These are phyloP conservation scores for Alopecurus myosuroides DNA, from an alignment of 176 grass and related monocot genomes.

Conservation along the genomic window DNA sequence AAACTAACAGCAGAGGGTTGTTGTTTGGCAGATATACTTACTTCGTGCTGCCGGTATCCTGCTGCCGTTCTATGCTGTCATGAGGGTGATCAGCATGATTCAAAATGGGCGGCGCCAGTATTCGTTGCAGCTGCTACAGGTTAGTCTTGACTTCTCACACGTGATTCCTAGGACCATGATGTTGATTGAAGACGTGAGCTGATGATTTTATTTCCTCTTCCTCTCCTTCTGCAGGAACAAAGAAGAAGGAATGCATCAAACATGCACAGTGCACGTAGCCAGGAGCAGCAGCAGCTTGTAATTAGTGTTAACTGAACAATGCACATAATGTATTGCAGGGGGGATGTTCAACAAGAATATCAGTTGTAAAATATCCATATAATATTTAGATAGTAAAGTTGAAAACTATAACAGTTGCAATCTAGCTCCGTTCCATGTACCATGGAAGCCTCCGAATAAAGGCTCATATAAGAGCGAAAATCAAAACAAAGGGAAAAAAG, in stretches of 20 bases:
- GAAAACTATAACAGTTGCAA: not conserved
- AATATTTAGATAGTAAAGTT: constrained; percentile 1
- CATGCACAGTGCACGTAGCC: not conserved
- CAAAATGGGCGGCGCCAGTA: constrained; percentile 39
- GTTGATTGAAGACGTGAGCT: not conserved
- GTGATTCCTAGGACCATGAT: constrained; percentile 1
- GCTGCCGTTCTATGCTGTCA: constrained; percentile 51
- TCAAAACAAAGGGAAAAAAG: not conserved
- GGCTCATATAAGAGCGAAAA: not conserved
- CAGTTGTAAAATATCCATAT: constrained; percentile 16
- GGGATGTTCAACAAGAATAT: constrained; percentile 2
- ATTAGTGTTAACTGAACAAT: constrained; percentile 28
- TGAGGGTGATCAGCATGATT: constrained; percentile 47
- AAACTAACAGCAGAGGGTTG: not conserved
- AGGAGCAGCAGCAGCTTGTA: constrained; percentile 30
- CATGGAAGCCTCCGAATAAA: not conserved
- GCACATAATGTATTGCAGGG: constrained; percentile 4
- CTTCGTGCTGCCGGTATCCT: constrained; percentile 65
- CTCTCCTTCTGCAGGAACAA: constrained; percentile 35
- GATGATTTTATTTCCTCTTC: not conserved
- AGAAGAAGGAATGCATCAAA: constrained; percentile 47
- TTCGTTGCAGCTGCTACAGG: constrained; percentile 44
- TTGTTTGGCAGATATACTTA: constrained; percentile 41
- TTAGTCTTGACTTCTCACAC: not conserved
- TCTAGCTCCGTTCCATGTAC: not conserved